Percentiles rank a stretch among this genome's conserved stretches.
Conservation (phyloP, 352 stramenopile genomes). For the Globisporangium alternatum region DNA sequence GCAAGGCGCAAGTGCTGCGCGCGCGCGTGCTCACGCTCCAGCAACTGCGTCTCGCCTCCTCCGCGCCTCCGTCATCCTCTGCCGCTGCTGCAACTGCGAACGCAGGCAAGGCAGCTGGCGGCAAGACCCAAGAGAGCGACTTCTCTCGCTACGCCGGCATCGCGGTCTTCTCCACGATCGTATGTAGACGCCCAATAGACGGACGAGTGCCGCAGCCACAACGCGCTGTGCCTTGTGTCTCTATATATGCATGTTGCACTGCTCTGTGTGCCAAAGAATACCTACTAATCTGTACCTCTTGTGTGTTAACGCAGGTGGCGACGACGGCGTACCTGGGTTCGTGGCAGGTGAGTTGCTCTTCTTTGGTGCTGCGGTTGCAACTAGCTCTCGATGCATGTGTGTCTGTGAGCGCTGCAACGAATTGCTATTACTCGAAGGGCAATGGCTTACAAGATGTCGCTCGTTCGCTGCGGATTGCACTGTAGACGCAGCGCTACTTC, state of each 20-base stretch:
- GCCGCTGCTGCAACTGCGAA: constrained; percentile 1
- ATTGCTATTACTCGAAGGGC: too few relatives aligned
- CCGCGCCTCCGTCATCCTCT: background rate
- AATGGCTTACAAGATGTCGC: background rate
- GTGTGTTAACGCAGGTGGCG: constrained; percentile 32
- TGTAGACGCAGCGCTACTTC: constrained; percentile 81
- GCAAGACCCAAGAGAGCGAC: constrained; percentile 43
- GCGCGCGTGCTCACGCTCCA: constrained; percentile 3
- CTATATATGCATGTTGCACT: too few relatives aligned
- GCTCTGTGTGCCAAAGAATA: too few relatives aligned
- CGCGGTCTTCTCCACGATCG: constrained; percentile 81
- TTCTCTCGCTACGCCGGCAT: constrained; percentile 80
- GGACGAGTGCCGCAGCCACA: background rate
- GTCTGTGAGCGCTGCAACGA: too few relatives aligned
- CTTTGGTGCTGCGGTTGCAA: too few relatives aligned
- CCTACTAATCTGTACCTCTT: background rate
- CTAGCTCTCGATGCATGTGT: too few relatives aligned
- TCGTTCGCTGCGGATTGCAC: background rate
- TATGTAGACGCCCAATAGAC: constrained; percentile 22
- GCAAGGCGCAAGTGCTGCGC: constrained; percentile 13
- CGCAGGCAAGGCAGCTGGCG: background rate
- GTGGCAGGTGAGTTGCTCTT: constrained; percentile 60
- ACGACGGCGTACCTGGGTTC: constrained; percentile 70
- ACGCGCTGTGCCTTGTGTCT: too few relatives aligned
- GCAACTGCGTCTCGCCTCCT: constrained; percentile 7